These are phyloP conservation scores for Paspalum notatum DNA, from an alignment of 176 grass and related monocot species.

Conservation along the genomic window DNA sequence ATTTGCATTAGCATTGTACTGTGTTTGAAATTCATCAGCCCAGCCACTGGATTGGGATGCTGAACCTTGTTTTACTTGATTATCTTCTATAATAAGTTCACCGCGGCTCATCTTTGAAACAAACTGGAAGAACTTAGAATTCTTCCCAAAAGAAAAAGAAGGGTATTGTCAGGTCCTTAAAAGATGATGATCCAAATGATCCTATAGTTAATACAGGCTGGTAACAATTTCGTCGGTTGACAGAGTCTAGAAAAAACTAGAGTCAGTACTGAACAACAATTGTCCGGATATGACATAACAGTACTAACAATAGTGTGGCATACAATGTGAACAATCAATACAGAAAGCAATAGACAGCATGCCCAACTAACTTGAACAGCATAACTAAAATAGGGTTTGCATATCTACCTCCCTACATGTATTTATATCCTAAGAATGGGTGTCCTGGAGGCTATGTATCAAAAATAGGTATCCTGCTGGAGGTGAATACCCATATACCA, in stretches of 20 bases:
- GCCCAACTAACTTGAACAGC: too few species aligned
- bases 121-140: constrained; percentile 99
- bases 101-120: constrained; percentile 99
- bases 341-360: not conserved
- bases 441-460: too few species aligned
- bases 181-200: constrained; percentile 34
- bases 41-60: constrained; percentile 70
- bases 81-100: constrained; percentile 97
- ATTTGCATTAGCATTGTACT: constrained; percentile 75
- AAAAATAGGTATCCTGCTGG: too few species aligned
- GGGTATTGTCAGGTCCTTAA: constrained; percentile 43
- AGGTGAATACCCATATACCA: too few species aligned
- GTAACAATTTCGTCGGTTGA: constrained; percentile 14
- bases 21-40: constrained; percentile 93
- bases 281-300: constrained; percentile 20
- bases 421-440: too few species aligned
- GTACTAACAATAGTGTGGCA: constrained; percentile 5
- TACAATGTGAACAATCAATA: constrained; percentile 17
- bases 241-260: constrained; percentile 4
- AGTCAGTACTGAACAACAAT: constrained; percentile 14
- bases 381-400: too few species aligned
- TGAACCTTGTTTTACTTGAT: constrained; percentile 94
- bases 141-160: constrained; percentile 53
- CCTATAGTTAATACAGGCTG: constrained; percentile 25
- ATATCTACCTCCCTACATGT: too few species aligned